These are phyloP conservation scores for Talaromyces wortmannii DNA, from an alignment of 495 filamentous ascomycete genomes.

Conservation along the genomic window DNA sequence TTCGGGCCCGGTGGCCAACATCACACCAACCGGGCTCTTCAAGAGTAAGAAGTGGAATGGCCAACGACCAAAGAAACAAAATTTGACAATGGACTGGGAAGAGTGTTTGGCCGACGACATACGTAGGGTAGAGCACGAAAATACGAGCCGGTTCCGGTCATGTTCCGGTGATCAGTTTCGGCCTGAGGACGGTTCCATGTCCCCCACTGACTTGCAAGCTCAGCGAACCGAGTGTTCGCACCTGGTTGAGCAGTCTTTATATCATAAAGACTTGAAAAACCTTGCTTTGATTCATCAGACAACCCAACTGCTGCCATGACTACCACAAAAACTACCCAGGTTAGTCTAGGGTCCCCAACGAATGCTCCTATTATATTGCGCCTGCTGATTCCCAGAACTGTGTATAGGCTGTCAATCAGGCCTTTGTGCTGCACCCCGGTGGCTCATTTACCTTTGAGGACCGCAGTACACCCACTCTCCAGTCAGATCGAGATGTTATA, in stretches of 20 bases:
- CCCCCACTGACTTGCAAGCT: background rate
- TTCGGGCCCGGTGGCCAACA: background rate
- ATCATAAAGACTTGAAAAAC: background rate
- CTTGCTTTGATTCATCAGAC: background rate
- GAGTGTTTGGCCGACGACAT: background rate
- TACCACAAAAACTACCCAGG: background rate
- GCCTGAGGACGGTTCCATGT: background rate
- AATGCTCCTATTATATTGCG: background rate
- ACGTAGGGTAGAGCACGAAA: background rate
- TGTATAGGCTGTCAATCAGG: slow-evolving; percentile 6
- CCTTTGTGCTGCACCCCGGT: slow-evolving; percentile 16
- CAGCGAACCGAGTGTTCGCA: background rate
- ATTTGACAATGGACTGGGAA: background rate
- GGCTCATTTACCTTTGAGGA: slow-evolving; percentile 16
- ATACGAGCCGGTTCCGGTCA: background rate
- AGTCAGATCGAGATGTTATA: slow-evolving; percentile 13
- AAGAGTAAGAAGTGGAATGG: background rate
- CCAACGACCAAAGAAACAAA: background rate
- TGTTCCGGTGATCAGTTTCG: background rate
- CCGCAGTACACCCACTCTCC: slow-evolving; percentile 5
- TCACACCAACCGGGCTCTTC: background rate
- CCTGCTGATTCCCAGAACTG: background rate
- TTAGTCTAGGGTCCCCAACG: background rate
- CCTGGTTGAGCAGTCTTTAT: background rate
- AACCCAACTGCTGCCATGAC: background rate